phyloP scores from a whole-genome alignment of 345 rosid genomes.

The Dipteronia dyeriana region DNA sequence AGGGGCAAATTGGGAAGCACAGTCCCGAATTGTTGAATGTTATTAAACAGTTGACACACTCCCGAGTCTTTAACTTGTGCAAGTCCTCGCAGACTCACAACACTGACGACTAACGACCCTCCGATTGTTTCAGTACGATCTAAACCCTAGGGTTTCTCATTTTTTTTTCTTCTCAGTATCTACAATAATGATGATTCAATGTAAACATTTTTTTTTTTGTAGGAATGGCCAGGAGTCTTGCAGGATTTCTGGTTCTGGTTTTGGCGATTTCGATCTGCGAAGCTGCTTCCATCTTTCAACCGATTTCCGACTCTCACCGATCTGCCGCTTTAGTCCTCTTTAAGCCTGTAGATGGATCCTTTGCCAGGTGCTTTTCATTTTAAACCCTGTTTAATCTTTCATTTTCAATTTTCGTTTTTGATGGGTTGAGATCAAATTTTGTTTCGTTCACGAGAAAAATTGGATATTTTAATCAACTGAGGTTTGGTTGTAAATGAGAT shows the following conservation, averaged over 20 bases:
- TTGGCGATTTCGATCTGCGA: conserved; percentile 49
- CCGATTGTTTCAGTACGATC: conserved; percentile 6
- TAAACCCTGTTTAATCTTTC: neutral
- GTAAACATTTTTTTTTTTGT: conserved; percentile 20
- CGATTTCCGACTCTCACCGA: conserved; percentile 87
- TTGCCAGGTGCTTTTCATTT: conserved; percentile 55
- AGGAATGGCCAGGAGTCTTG: conserved; percentile 54
- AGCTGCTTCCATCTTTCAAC: conserved; percentile 64
- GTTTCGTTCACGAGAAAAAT: neutral
- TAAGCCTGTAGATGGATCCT: conserved; percentile 58
- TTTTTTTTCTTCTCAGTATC: neutral
- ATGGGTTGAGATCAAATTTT: neutral
- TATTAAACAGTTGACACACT: neutral
- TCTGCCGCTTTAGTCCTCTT: conserved; percentile 88
- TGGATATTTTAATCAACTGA: neutral
- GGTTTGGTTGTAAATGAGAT: neutral
- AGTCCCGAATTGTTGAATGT: neutral
- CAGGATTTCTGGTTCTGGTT: conserved; percentile 42
- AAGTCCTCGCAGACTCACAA: conserved; percentile 4
- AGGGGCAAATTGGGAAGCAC: neutral
- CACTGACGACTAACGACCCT: neutral
- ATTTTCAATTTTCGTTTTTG: neutral
- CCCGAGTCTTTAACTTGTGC: neutral
- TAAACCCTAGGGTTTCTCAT: conserved; percentile 15
- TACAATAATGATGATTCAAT: neutral